Percentiles rank a stretch among this genome's conserved stretches.
Evolutionary conservation across 768 basidiomycete species (phyloP).

Genomic region (Boletus edulis): DNA sequence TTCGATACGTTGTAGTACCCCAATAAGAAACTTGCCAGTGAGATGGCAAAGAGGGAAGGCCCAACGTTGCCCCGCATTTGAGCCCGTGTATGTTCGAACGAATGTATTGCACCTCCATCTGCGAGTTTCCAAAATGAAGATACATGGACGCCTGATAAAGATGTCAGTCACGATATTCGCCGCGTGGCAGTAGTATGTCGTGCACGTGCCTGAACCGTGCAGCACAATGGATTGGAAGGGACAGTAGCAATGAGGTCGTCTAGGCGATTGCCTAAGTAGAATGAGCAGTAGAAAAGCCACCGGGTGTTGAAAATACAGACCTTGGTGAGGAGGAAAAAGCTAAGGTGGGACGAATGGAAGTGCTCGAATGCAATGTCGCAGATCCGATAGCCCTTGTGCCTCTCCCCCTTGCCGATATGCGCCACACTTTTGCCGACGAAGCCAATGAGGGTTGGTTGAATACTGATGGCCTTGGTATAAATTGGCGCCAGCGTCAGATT

Average conservation of each 20-base stretch:
- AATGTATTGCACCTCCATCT: neutral
- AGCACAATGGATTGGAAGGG: neutral
- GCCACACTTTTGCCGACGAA: too few relatives aligned
- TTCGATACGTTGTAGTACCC: too few relatives aligned
- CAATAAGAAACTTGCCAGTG: too few relatives aligned
- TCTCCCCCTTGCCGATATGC: too few relatives aligned
- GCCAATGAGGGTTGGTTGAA: neutral
- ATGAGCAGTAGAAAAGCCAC: too few relatives aligned
- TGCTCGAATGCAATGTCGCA: neutral
- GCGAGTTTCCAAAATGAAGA: neutral
- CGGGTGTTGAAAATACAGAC: neutral
- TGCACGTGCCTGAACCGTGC: too few relatives aligned
- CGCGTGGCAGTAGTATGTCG: too few relatives aligned
- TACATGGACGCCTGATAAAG: too few relatives aligned
- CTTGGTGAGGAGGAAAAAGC: too few relatives aligned
- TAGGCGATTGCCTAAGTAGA: neutral
- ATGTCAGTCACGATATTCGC: too few relatives aligned
- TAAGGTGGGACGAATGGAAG: neutral
- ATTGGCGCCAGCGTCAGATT: neutral
- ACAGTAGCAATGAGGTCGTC: neutral
- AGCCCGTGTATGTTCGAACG: neutral
- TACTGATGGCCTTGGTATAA: neutral
- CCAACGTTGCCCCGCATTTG: neutral
- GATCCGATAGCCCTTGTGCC: too few relatives aligned
- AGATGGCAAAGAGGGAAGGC: too few relatives aligned